Conservation (phyloP, 192 early-diverging fungal species). For the Pilaira anomala region DNA sequence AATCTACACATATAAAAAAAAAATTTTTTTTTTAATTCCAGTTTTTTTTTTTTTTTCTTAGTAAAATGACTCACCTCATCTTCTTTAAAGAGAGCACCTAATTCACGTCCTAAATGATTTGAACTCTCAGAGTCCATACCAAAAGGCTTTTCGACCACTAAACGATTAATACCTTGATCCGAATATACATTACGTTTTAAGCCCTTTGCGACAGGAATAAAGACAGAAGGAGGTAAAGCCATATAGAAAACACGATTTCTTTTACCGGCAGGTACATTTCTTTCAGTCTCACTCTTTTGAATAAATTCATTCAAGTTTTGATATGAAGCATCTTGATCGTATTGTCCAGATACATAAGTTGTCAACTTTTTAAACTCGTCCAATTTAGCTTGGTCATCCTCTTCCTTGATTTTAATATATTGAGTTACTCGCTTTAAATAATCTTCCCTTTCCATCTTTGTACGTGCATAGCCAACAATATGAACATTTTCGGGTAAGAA, state of each 20-base stretch:
- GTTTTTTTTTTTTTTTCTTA: constrained; percentile 10
- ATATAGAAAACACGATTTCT: constrained; percentile 89
- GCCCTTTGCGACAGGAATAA: constrained; percentile 77
- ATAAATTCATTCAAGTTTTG: constrained; percentile 61
- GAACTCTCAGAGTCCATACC: constrained; percentile 88
- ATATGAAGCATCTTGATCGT: constrained; percentile 76
- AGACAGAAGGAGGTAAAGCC: constrained; percentile 94
- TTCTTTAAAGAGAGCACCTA: constrained; percentile 80
- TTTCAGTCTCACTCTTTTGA: constrained; percentile 51
- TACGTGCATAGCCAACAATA: constrained; percentile 93
- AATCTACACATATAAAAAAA: constrained; percentile 49
- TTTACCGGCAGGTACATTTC: constrained; percentile 31
- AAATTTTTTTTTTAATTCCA: no score
- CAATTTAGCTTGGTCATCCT: constrained; percentile 27
- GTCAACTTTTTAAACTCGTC: constrained; percentile 65
- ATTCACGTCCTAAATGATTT: constrained; percentile 63
- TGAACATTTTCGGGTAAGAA: constrained; percentile 71
- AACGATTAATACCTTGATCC: constrained; percentile 64
- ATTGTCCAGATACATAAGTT: constrained; percentile 79
- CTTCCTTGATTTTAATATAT: constrained; percentile 67
- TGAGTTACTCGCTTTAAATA: constrained; percentile 73
- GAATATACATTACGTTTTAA: constrained; percentile 71
- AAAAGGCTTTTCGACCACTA: constrained; percentile 98
- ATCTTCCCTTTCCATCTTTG: constrained; percentile 67
- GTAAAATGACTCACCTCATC: constrained; percentile 64